Conservation (phyloP, 257 asterid genomes). For the Nicotiana noctiflora region DNA sequence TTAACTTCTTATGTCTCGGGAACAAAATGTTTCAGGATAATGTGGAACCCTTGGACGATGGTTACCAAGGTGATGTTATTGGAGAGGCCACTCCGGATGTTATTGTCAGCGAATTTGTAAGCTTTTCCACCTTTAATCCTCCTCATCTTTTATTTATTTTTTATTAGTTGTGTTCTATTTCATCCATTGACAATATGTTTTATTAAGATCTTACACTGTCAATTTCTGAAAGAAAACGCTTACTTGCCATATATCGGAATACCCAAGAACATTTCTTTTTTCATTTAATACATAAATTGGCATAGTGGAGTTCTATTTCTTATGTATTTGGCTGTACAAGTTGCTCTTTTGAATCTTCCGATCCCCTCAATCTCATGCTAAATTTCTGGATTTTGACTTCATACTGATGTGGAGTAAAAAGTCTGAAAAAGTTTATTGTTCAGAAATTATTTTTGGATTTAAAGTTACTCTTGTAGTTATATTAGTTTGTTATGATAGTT, state of each 20-base stretch:
- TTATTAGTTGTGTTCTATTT: not conserved
- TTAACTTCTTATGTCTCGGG: not conserved
- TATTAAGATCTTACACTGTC: not conserved
- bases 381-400: not conserved
- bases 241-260: not conserved
- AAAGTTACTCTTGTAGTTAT: not conserved
- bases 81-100: slow-evolving; percentile 97
- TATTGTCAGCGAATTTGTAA: slow-evolving; percentile 86
- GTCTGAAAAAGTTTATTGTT: not conserved
- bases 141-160: not conserved
- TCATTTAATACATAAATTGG: not conserved
- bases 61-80: slow-evolving; percentile 77
- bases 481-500: not conserved
- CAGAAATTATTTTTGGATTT: not conserved
- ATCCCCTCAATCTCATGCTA: not conserved
- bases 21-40: slow-evolving; percentile 47
- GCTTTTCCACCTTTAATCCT: slow-evolving; percentile 13
- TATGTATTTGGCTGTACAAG: not conserved
- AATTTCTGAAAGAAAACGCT: not conserved
- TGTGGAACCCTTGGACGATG: slow-evolving; percentile 63
- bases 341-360: not conserved
- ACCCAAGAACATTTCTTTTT: not conserved
- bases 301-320: not conserved
- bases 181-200: not conserved
- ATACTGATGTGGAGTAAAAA: not conserved